phyloP scores from a whole-genome alignment of 2,329 filamentous ascomycete species.

The Aspergillus sp. region DNA sequence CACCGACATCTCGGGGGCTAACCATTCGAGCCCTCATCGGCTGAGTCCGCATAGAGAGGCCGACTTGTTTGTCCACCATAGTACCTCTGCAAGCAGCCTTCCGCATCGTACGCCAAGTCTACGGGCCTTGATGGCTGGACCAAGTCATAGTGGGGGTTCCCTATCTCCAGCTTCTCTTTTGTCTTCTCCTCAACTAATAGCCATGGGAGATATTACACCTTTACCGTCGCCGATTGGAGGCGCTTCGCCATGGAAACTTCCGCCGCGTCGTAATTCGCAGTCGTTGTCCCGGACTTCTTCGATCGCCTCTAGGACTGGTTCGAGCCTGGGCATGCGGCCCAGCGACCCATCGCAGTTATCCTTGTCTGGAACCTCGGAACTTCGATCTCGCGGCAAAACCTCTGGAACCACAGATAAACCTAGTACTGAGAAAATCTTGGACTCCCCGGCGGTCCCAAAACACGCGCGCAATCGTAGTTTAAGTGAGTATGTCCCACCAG shows the following conservation, averaged over 20 bases:
- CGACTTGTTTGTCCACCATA: constrained; percentile 40
- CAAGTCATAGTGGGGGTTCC: constrained; percentile 44
- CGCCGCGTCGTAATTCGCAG: constrained; percentile 56
- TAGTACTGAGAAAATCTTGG: constrained; percentile 8
- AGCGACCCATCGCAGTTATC: constrained; percentile 39
- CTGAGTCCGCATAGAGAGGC: constrained; percentile 31
- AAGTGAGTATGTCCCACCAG: constrained; percentile 82
- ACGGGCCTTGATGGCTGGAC: constrained; percentile 37
- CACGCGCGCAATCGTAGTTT: constrained; percentile 78
- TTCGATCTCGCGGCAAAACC: constrained; percentile 35
- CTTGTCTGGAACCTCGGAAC: constrained; percentile 29
- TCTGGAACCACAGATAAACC: constrained; percentile 41
- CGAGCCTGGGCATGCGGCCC: constrained; percentile 33
- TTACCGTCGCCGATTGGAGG: constrained; percentile 69
- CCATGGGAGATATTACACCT: constrained; percentile 77
- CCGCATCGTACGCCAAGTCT: constrained; percentile 47
- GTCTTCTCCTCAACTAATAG: constrained; percentile 72
- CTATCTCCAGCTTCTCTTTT: constrained; percentile 64
- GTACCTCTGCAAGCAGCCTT: constrained; percentile 44
- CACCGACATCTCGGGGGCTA: constrained; percentile 30
- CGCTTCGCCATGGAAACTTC: constrained; percentile 40
- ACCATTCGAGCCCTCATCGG: constrained; percentile 24
- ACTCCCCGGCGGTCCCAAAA: constrained; percentile 24
- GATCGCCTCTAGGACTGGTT: constrained; percentile 38
- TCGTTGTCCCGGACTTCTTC: constrained; percentile 46